A percentile compares a stretch with the other conserved stretches of the same genome.
Evolutionary conservation across 805 yeast species (phyloP).

Genomic region (Torulaspora maleeae): DNA sequence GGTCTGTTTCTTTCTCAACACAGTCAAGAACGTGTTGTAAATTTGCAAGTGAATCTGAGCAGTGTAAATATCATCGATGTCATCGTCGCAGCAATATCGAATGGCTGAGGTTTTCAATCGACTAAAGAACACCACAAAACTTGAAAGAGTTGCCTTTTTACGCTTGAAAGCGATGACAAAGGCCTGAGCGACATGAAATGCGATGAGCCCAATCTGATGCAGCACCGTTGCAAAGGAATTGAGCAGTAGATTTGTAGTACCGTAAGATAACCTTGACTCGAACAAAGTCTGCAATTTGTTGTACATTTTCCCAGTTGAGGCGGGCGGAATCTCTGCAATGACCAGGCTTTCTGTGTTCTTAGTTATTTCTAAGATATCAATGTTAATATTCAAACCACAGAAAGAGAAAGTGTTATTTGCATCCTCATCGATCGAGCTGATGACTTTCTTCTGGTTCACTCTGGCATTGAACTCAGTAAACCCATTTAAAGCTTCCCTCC

Average conservation of each 20-base stretch:
- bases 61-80: neutral
- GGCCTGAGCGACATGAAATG: conserved; percentile 20
- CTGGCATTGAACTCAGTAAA: conserved; percentile 42
- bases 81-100: neutral
- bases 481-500: conserved; percentile 34
- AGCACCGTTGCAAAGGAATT: conserved; percentile 23
- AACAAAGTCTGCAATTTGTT: conserved; percentile 26
- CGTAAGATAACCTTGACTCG: conserved; percentile 34
- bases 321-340: conserved; percentile 12
- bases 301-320: conserved; percentile 23
- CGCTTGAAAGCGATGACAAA: conserved; percentile 9
- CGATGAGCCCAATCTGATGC: conserved; percentile 18
- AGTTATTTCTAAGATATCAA: conserved; percentile 34
- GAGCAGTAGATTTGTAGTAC: conserved; percentile 25
- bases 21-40: conserved; percentile 12
- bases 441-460: conserved; percentile 41
- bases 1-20: conserved; percentile 10
- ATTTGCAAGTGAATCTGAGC: conserved; percentile 7
- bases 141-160: neutral
- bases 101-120: neutral
- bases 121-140: conserved; percentile 4
- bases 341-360: conserved; percentile 31
- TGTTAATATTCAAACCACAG: conserved; percentile 41
- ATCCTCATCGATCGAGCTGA: conserved; percentile 23
- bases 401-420: conserved; percentile 26